Percentiles rank a stretch among this genome's conserved stretches.
These are phyloP conservation scores for Phytopythium oedochilum DNA, from an alignment of 352 stramenopile species.

Conservation along the genomic window DNA sequence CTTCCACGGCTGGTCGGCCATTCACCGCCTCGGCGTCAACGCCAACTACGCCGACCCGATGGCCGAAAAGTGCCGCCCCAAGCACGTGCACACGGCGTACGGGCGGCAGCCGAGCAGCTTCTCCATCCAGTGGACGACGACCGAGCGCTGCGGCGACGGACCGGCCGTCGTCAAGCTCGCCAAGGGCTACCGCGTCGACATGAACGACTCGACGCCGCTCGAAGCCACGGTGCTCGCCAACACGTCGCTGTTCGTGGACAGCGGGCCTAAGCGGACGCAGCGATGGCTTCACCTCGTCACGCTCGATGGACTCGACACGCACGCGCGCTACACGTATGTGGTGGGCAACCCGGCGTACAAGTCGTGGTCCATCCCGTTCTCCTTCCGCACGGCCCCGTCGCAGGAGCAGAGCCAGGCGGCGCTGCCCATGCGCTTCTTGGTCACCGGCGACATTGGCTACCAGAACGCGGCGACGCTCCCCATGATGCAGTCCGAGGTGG, in stretches of 20 bases:
- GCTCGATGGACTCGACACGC: constrained; percentile 54
- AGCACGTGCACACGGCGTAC: constrained; percentile 82
- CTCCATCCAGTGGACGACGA: constrained; percentile 77
- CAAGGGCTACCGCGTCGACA: constrained; percentile 46
- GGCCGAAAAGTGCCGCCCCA: constrained; percentile 54
- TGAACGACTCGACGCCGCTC: constrained; percentile 31
- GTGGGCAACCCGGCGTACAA: constrained; percentile 68
- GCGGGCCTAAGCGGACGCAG: constrained; percentile 44
- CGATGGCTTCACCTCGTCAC: constrained; percentile 67
- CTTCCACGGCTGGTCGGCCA: constrained; percentile 73
- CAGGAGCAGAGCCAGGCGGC: constrained; percentile 15
- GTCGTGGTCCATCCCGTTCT: constrained; percentile 77
- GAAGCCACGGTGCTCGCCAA: constrained; percentile 31
- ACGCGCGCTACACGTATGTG: constrained; percentile 77
- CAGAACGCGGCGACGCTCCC: constrained; percentile 85
- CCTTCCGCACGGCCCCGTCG: constrained; percentile 65
- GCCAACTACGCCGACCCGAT: constrained; percentile 29
- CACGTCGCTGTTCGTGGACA: constrained; percentile 66
- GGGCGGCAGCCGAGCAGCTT: constrained; percentile 50
- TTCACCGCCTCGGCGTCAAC: constrained; percentile 58
- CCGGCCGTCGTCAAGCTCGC: constrained; percentile 47
- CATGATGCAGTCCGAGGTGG: constrained; percentile 86
- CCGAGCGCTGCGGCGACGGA: constrained; percentile 41
- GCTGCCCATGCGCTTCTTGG: constrained; percentile 60
- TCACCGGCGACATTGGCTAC: constrained; percentile 87